Base-by-base conservation (phyloP, 495 filamentous ascomycete genomes). In the Tuber microsphaerosporum region DNA sequence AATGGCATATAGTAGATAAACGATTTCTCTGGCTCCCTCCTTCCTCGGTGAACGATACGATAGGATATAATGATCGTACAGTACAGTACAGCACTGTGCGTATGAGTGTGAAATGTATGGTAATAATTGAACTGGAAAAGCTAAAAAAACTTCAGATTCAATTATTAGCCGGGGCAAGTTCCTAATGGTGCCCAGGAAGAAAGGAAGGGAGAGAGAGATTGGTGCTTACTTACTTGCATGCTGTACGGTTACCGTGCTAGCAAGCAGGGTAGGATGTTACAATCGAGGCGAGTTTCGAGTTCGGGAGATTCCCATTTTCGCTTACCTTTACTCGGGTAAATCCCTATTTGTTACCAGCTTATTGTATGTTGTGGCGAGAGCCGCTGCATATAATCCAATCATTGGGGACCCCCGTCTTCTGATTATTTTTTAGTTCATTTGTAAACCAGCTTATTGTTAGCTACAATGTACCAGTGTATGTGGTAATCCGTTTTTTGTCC, bases 321-420 rank as follows among this genome's bases (percentile, higher is more conserved):
- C 39, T 71, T 71, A 44, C 39, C 70, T 71, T 73, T n/a, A 71
- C 76, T 75, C 71, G 72, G 46, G 71, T 75, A 79, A 75, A 70
- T 41, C 76, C 70, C 44, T 56, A 72, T 44, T 78, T 71, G 56
- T 73, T 73, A 65, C 72, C 43, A 43, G 61, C 42, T 56, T 79
- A 48, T 41, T 20, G 22, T 73, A 71, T 72, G 72, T 79, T 73
- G 76, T 73, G 77, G 77, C 61, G 61, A n/a, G 45, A 71, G 65
- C 48, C 70, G 20, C 26, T 46, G 65, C 77, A 46, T 45, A 69
- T 69, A 75, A 56, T 71, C 70, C 26, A 43, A 79, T 79, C 77
- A 61, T 31, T 31, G 1, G 56, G 51, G n/a, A 16, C 26, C n/a
- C 56, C 56, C 22, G 20, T n/a, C 48, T 19, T 31, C 10, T 0